phyloP scores from a whole-genome alignment of 192 early-diverging fungal genomes.

The Coemansia sp. region DNA sequence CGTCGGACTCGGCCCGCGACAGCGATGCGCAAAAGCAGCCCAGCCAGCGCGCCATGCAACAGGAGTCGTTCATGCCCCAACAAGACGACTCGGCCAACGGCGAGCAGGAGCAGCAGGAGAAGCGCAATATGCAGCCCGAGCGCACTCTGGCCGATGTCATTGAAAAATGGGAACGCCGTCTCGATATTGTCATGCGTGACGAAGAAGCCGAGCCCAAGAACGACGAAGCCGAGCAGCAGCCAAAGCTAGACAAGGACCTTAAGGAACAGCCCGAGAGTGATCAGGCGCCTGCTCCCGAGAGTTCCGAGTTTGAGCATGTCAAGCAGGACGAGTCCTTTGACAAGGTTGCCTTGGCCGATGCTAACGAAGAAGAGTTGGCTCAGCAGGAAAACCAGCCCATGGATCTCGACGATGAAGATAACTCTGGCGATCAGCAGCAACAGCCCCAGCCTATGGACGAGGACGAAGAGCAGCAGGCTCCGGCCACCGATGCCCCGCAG shows the following conservation, averaged over 20 bases:
- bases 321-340: constrained; percentile 77
- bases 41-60: constrained; percentile 16
- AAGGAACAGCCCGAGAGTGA: constrained; percentile 48
- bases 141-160: constrained; percentile 91
- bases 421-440: constrained; percentile 53
- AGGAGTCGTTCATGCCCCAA: constrained; percentile 14
- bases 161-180: constrained; percentile 89
- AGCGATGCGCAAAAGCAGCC: constrained; percentile 27
- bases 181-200: constrained; percentile 74
- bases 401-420: constrained; percentile 66
- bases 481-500: background rate
- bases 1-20: constrained; percentile 16
- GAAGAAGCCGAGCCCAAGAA: constrained; percentile 58
- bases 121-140: constrained; percentile 77
- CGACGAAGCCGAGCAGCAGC: constrained; percentile 37
- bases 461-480: constrained; percentile 20
- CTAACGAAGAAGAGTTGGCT: constrained; percentile 64
- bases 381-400: constrained; percentile 63
- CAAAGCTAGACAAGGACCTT: constrained; percentile 52
- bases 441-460: constrained; percentile 53
- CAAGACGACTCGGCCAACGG: constrained; percentile 11
- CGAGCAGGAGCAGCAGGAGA: constrained; percentile 36
- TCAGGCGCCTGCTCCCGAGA: constrained; percentile 25
- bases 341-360: constrained; percentile 64
- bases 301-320: constrained; percentile 60